Evolutionary conservation across 805 yeast species (phyloP), one percentile per base, ranked within the genome.

Genomic region (Lachancea sp.): DNA sequence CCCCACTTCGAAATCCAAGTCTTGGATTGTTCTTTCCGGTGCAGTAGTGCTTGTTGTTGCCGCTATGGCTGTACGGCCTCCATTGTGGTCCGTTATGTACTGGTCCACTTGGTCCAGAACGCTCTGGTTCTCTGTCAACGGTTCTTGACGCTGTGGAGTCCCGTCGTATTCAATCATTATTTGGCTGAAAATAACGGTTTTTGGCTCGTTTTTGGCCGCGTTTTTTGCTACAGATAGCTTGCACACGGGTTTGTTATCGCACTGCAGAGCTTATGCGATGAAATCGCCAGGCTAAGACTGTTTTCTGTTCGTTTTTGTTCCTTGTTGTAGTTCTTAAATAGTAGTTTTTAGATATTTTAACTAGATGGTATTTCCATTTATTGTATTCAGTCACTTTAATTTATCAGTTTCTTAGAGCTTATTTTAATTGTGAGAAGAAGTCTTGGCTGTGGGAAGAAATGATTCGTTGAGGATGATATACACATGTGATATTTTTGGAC

Each of bases 41-140:
- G 18, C 15, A 11, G 27, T 12, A 11, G 38, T 22, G 25, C 8
- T 22, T 22, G 8, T 29, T 29, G n/a, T n/a, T n/a, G n/a, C n/a
- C n/a, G n/a, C n/a, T n/a, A n/a, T n/a, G n/a, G n/a, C n/a, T n/a
- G 31, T 7, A 4, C 31, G 31, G 31, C 31, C 18, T n/a, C 33
- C 30, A 19, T 17, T 36, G 5, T 47, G 47, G 20, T 46, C 48
- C 27, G 44, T 47, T 37, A 53, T 27, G 41, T 48, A 53, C 19
- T 49, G 51, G 36, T 58, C 61, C 3, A 60, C 65, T 37, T 60
- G 65, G 48, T 60, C 65, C 27, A 60, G 44, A 15, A 60, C 58
- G 41, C 64, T 58, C 35, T 50, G 29, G 31, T 25, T 25, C 7
- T 36, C 18, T 4, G 25, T 10, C 15, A 54, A 10, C 13, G 39